A percentile compares a stretch with the other conserved stretches of the same genome.
These are phyloP conservation scores for Aspergillus sp. DNA, from an alignment of 2,329 filamentous ascomycete genomes.

Conservation along the genomic window DNA sequence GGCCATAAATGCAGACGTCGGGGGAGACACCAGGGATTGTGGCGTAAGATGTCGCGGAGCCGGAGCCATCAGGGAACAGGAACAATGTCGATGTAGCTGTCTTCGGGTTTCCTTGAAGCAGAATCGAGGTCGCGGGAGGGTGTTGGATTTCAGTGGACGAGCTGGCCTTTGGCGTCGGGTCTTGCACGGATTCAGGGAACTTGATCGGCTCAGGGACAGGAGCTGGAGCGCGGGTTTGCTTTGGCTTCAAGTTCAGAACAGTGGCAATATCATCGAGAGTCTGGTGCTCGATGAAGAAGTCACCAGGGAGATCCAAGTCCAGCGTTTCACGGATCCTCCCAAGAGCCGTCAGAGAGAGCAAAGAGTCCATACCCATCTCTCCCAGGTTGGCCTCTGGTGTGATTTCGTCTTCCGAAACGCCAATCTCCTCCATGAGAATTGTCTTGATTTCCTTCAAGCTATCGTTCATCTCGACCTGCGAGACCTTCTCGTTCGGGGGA, in stretches of 20 bases:
- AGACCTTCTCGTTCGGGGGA: constrained; percentile 21
- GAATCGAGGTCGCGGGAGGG: constrained; percentile 36
- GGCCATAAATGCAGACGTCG: constrained; percentile 38
- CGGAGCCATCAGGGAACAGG: constrained; percentile 41
- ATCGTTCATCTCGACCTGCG: constrained; percentile 19
- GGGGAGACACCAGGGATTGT: constrained; percentile 35
- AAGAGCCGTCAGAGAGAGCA: constrained; percentile 41
- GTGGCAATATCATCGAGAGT: constrained; percentile 35
- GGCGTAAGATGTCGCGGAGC: constrained; percentile 42
- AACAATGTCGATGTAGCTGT: constrained; percentile 37
- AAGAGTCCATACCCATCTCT: constrained; percentile 41
- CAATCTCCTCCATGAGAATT: constrained; percentile 40
- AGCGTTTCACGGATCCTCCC: constrained; percentile 39
- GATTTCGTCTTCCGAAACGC: constrained; percentile 36
- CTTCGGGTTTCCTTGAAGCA: constrained; percentile 38
- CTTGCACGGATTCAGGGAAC: constrained; percentile 17
- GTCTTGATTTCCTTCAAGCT: constrained; percentile 35
- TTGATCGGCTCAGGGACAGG: constrained; percentile 13
- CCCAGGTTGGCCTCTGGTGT: constrained; percentile 34
- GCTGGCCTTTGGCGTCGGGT: constrained; percentile 14
- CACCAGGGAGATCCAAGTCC: constrained; percentile 36
- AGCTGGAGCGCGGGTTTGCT: constrained; percentile 13
- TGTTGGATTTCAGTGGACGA: constrained; percentile 15
- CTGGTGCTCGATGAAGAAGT: constrained; percentile 40
- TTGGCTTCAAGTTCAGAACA: constrained; percentile 34